Base-by-base conservation (phyloP, 345 rosid species). In the Salix purpurea region DNA sequence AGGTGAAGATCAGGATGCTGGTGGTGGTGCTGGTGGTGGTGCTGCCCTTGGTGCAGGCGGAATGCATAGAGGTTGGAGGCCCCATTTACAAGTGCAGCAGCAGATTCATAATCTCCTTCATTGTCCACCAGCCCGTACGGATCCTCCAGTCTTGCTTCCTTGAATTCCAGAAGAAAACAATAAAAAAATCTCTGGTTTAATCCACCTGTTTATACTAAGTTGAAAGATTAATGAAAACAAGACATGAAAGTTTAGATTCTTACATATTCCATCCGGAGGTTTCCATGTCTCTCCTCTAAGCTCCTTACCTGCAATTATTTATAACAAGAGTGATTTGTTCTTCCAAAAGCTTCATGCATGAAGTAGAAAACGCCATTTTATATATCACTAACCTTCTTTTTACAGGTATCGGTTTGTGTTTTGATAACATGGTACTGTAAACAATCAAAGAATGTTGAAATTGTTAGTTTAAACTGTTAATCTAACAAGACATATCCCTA, bases 331-430 rank as follows among this genome's bases (percentile, higher is more conserved):
- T 8, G 60, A 56, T 56, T 56, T n/a, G 26, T 44, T 44, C 15
- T 56, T 56, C 26, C 28, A 56, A n/a, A n/a, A 56, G 28, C 62
- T n/a, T 21, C 23, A 1, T 67, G 46, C 42, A 67, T 37, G 15
- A 37, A 21, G 10, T 34, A 8, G 37, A 9, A n/a, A 8, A 21
- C 21, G 46, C 19, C 19, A 24, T 68, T 75, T 30, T 24, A 34
- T 5, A 23, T 39, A 58, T 62, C 24, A 76, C 81, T 77, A 16
- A 88, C 91, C 91, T 88, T 88, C 83, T 88, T 88, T 85, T n/a
- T 83, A 70, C 40, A 72, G 66, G 89, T 89, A 2, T 78, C 81
- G 21, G 90, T 85, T 77, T 85, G 86, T 12, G 85, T 79, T 83
- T 85, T 83, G 80, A 89, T 80, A 77, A 78, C 82, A 71, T 85